Base-by-base conservation (phyloP, 495 filamentous ascomycete species). In the Physcia stellaris region DNA sequence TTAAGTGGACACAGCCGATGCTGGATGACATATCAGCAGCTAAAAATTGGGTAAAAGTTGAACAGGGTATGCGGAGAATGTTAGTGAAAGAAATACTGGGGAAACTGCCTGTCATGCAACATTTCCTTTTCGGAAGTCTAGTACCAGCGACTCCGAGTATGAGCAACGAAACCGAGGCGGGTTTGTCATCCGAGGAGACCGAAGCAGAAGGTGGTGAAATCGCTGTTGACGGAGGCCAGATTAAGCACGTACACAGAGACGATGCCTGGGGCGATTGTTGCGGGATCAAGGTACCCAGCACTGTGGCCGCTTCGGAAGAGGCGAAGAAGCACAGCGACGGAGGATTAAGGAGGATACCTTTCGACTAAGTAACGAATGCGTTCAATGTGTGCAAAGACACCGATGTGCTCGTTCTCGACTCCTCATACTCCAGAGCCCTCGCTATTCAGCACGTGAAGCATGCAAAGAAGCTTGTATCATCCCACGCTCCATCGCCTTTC, bases 1-100 rank as follows among this genome's bases (percentile, higher is more conserved):
- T 99, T 46, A 72, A 92, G 32, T 99, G 90, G 90, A 90, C 96
- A 53, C 87, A 81, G 48, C 90, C 90, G 1, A 95, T 99, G 92
- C 68, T 99, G 24, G 92, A 99, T 52, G 90, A 99, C 54, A 96
- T 99, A 41, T 86, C 80, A 2, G 77, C 80, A n/a, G 81, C 90
- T 4, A 85, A 85, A 56, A 82, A 67, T 40, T 99, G 90, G 90
- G 62, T 48, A 39, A 96, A 99, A 61, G 79, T 99, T 32, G 88
- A 94, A 52, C 81, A 68, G 15, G 90, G 90, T 6, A 94, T 99
- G 90, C 70, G 81, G 46, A 77, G 82, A 47, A 99, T 96, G 90
- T 96, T 96, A 53, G 73, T 86, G 32, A 79, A 74, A 28, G 92
- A 99, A 56, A 87, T 99, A 1, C 61, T 99, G 30, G 74, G 80